Percentiles rank a stretch among this genome's conserved stretches.
Evolutionary conservation across 257 asterid genomes (phyloP).

Genomic region (Scutellaria galericulata): DNA sequence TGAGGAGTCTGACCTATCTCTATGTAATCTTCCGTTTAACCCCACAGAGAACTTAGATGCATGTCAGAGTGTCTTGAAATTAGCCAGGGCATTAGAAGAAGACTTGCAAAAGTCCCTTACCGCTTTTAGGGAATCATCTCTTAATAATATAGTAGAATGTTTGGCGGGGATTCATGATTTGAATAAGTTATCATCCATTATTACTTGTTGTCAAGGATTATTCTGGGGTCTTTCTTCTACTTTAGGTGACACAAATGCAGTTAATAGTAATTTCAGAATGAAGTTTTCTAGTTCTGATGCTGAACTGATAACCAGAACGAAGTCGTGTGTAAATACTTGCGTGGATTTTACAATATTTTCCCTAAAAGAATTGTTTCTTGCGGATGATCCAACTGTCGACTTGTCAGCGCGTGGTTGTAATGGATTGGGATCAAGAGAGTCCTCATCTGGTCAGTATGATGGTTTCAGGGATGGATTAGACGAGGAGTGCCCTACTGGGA

Average conservation of each 20-base stretch:
- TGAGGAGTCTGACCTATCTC: slow-evolving; percentile 43
- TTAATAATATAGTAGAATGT: slow-evolving; percentile 43
- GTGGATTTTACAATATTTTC: slow-evolving; percentile 45
- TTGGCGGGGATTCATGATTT: slow-evolving; percentile 46
- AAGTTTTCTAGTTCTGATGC: slow-evolving; percentile 45
- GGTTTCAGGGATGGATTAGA: slow-evolving; percentile 37
- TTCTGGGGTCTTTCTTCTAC: slow-evolving; percentile 74
- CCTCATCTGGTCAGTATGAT: slow-evolving; percentile 35
- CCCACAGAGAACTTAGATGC: slow-evolving; percentile 40
- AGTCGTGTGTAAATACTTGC: slow-evolving; percentile 50
- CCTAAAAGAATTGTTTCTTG: slow-evolving; percentile 55
- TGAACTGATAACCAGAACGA: slow-evolving; percentile 50
- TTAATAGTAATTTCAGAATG: slow-evolving; percentile 38
- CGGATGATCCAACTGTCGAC: slow-evolving; percentile 46
- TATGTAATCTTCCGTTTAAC: slow-evolving; percentile 33
- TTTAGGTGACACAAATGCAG: slow-evolving; percentile 42
- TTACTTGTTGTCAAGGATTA: slow-evolving; percentile 76
- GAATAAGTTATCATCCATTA: slow-evolving; percentile 54
- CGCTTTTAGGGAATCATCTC: slow-evolving; percentile 37
- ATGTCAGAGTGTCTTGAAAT: slow-evolving; percentile 48
- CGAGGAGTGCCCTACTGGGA: slow-evolving; percentile 41
- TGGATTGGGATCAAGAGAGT: slow-evolving; percentile 29
- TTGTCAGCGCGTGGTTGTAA: slow-evolving; percentile 32
- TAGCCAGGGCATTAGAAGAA: slow-evolving; percentile 56
- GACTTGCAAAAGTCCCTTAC: slow-evolving; percentile 48